phyloP scores from a whole-genome alignment of 1,284 basidiomycete genomes.

The Austroboletus novae-zelandiae region DNA sequence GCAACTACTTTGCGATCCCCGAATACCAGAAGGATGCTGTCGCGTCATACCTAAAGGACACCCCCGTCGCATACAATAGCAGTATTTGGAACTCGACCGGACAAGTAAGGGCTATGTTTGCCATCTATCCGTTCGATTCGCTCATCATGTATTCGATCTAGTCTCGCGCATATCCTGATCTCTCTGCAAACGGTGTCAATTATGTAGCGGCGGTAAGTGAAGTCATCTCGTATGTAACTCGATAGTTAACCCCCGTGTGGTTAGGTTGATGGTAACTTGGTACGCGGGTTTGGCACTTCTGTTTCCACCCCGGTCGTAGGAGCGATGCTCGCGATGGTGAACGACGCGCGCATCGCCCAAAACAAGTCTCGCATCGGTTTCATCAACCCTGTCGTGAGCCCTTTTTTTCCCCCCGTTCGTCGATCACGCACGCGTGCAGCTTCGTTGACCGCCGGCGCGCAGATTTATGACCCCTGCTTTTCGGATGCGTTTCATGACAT shows the following conservation, averaged over 20 bases:
- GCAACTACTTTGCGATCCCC: slow-evolving; percentile 39
- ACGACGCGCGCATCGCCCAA: slow-evolving; percentile 42
- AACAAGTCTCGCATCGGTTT: slow-evolving; percentile 41
- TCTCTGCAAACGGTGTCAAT: slow-evolving; percentile 42
- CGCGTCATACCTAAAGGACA: slow-evolving; percentile 19
- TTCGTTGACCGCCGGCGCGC: neutral
- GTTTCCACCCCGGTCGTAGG: slow-evolving; percentile 41
- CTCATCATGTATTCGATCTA: neutral
- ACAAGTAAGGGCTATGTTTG: slow-evolving; percentile 29
- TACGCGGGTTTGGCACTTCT: slow-evolving; percentile 38
- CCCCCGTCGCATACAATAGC: slow-evolving; percentile 30
- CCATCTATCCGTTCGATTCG: neutral
- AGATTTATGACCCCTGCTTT: slow-evolving; percentile 29
- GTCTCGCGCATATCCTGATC: slow-evolving; percentile 47
- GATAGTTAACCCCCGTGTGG: neutral
- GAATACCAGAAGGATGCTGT: slow-evolving; percentile 36
- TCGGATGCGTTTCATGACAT: slow-evolving; percentile 41
- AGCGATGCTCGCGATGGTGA: slow-evolving; percentile 44
- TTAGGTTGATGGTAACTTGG: slow-evolving; percentile 36
- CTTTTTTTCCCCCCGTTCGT: too few relatives aligned
- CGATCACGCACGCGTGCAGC: too few relatives aligned
- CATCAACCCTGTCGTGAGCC: slow-evolving; percentile 36
- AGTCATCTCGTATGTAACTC: neutral
- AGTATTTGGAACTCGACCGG: slow-evolving; percentile 49
- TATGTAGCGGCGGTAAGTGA: slow-evolving; percentile 33